Evolutionary conservation across 2,329 filamentous ascomycete genomes (phyloP).

Genomic region (Aspergillus sp.): DNA sequence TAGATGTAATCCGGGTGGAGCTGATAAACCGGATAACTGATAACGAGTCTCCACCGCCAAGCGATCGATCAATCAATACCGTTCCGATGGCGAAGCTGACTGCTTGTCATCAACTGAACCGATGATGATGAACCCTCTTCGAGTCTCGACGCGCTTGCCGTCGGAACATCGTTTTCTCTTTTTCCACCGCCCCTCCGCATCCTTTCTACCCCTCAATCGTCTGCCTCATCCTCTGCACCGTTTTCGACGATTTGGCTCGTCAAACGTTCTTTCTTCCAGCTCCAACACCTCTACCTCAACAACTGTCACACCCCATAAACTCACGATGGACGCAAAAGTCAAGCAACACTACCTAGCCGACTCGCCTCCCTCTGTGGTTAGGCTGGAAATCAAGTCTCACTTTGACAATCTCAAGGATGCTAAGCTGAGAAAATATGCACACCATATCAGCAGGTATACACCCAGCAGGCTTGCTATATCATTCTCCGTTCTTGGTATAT

Average conservation of each 20-base stretch:
- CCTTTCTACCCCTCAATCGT: constrained; percentile 11
- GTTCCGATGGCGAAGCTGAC: too few species aligned
- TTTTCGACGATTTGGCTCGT: constrained; percentile 6
- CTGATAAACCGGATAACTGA: too few species aligned
- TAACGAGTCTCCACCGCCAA: too few species aligned
- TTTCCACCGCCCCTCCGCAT: constrained; percentile 13
- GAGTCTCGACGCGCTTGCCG: constrained; percentile 14
- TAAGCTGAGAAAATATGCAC: constrained; percentile 82
- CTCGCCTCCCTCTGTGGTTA: constrained; percentile 80
- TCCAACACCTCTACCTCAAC: constrained; percentile 9
- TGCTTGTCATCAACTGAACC: background rate
- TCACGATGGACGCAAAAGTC: constrained; percentile 35
- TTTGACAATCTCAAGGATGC: constrained; percentile 60
- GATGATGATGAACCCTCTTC: constrained; percentile 14
- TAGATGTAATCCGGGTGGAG: too few species aligned
- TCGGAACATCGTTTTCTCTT: constrained; percentile 13
- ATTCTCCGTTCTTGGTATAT: background rate
- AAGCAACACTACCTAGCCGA: constrained; percentile 78
- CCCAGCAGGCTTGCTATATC: background rate
- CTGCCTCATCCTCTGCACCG: constrained; percentile 7
- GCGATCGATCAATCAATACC: too few species aligned
- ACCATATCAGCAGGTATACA: constrained; percentile 71
- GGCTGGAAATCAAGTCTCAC: constrained; percentile 85
- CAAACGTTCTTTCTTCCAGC: constrained; percentile 8
- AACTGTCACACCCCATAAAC: constrained; percentile 4